Evolutionary conservation across 148 eudicot species (phyloP).

Genomic region (Chenopodium formosanum): DNA sequence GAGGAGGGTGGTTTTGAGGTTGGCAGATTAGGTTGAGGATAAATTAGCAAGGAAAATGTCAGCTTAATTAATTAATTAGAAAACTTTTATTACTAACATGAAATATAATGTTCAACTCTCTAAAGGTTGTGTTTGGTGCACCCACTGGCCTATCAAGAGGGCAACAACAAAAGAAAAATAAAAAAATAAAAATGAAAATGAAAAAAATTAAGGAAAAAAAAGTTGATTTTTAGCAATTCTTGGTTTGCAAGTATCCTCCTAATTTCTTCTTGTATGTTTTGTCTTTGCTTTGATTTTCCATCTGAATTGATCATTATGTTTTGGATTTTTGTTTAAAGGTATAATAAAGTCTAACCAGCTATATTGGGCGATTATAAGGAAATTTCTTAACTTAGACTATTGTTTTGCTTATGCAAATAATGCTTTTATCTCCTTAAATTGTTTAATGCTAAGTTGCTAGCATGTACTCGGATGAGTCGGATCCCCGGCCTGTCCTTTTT

Average conservation of each 20-base stretch:
- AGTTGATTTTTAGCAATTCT: conserved; percentile 32
- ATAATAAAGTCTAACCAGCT: conserved; percentile 5
- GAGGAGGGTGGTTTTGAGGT: conserved; percentile 34
- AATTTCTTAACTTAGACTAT: neutral
- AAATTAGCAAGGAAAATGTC: conserved; percentile 15
- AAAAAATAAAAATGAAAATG: neutral
- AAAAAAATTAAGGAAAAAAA: neutral
- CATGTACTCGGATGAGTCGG: too few relatives aligned
- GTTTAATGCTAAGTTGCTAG: too few relatives aligned
- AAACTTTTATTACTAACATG: neutral
- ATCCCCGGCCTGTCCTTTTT: too few relatives aligned
- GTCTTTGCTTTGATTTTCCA: conserved; percentile 6
- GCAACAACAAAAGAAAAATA: neutral
- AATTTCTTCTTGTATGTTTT: conserved; percentile 12
- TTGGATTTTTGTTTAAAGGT: neutral
- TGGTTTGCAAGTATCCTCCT: conserved; percentile 31
- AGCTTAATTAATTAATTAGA: neutral
- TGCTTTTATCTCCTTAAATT: conserved; percentile 1
- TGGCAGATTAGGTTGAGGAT: conserved; percentile 23
- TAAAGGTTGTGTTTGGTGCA: conserved; percentile 28
- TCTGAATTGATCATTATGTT: neutral
- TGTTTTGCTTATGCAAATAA: conserved; percentile 7
- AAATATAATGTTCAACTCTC: conserved; percentile 6
- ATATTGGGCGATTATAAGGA: neutral
- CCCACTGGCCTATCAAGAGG: conserved; percentile 35